Conservation (phyloP, 352 stramenopile genomes). For the Albugo candida region DNA sequence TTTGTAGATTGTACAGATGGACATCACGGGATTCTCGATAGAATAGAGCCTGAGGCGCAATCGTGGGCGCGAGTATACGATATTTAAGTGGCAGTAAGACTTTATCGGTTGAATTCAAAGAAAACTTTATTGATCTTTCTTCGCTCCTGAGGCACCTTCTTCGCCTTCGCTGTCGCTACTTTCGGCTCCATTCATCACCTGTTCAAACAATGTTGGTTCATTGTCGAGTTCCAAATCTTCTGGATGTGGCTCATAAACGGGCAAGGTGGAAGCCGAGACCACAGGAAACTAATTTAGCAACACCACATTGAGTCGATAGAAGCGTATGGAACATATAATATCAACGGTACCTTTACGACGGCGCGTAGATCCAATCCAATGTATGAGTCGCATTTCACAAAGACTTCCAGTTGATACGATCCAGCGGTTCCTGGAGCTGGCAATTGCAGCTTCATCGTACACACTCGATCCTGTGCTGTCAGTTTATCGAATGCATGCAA, state of each 20-base stretch:
- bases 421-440: constrained; percentile 86
- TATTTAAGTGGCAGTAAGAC: neutral
- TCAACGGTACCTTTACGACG: constrained; percentile 53
- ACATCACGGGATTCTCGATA: constrained; percentile 82
- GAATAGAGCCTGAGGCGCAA: neutral
- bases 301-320: neutral
- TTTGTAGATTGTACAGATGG: constrained; percentile 88
- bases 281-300: constrained; percentile 73
- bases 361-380: constrained; percentile 89
- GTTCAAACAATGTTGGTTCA: constrained; percentile 98
- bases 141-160: constrained; percentile 31
- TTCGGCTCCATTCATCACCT: constrained; percentile 81
- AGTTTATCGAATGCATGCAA: constrained; percentile 95
- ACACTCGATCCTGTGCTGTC: constrained; percentile 70
- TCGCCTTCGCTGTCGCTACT: constrained; percentile 78
- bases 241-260: constrained; percentile 91
- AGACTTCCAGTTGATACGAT: constrained; percentile 93
- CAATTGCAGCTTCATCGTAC: constrained; percentile 89
- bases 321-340: neutral
- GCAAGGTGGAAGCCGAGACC: constrained; percentile 79
- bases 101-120: neutral
- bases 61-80: neutral
- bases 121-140: constrained; percentile 25
- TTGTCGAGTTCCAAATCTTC: constrained; percentile 98
- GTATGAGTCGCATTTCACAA: constrained; percentile 96